Evolutionary conservation across 495 filamentous ascomycete species (phyloP), one percentile per base, ranked within the genome.

Genomic region (Sphaerosporella brunnea): DNA sequence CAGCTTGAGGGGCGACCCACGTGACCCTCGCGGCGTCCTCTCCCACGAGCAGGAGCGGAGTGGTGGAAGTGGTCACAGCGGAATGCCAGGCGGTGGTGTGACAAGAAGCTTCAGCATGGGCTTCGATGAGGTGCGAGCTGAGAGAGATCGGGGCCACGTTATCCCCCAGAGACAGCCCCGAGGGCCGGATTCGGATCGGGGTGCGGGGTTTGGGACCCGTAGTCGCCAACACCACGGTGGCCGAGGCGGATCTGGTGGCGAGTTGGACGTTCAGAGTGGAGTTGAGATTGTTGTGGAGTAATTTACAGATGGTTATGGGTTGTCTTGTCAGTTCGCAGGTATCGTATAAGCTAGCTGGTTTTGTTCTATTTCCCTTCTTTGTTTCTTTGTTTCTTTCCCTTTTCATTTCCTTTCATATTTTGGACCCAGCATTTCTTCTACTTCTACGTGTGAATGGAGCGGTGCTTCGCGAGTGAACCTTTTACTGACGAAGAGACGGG

Each of bases 1-100:
- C 37, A 73, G 68, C 45, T 74, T 79, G 60, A 74, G 74, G 47
- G 45, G 45, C 11, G 70, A 71, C 42, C 62, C 50, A 38, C 49
- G 51, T 53, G 62, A 55, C 50, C 55, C 52, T 53, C 49, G 52
- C 44, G 53, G 57, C 52, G 49, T 60, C 13, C 53, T 59, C 38
- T 37, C 47, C 25, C 24, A 54, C 45, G 58, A 60, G 26, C 51
- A 52, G 47, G 58, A 61, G 28, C 53, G 58, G 38, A 53, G 48
- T 50, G 51, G 54, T 25, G 56, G 56, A 24, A 51, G 50, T 47
- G 55, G 56, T 46, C 41, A 50, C 51, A 36, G 30, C 23, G 34
- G 32, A 38, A 23, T 47, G 21, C 43, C 23, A 13, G 24, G 34
- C 8, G 26, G 41, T 19, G 26, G 23, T 19, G 49, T 45, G 18